These are phyloP conservation scores for Auricularia cornea DNA, from an alignment of 768 basidiomycete genomes.

Conservation along the genomic window DNA sequence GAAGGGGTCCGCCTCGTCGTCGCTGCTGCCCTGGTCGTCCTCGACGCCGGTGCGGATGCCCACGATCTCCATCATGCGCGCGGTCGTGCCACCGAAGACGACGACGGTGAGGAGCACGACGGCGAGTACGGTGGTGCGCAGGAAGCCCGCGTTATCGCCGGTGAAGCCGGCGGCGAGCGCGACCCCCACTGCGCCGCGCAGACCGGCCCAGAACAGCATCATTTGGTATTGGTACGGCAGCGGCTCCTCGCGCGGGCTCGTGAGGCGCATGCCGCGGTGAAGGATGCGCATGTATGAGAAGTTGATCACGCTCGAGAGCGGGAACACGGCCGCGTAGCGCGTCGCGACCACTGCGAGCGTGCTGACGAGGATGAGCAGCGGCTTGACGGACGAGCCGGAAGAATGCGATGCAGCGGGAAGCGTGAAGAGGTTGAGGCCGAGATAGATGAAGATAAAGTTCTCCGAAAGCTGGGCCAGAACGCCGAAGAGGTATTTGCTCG, in stretches of 20 bases:
- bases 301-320: constrained; percentile 91
- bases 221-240: constrained; percentile 97
- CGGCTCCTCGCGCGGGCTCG: constrained; percentile 67
- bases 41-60: constrained; percentile 94
- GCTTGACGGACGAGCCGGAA: constrained; percentile 83
- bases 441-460: constrained; percentile 99
- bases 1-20: constrained; percentile 28
- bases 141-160: constrained; percentile 84
- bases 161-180: constrained; percentile 94
- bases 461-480: constrained; percentile 91
- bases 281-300: constrained; percentile 37
- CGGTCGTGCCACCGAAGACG: constrained; percentile 94
- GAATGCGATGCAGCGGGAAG: constrained; percentile 67
- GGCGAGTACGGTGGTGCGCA: constrained; percentile 89
- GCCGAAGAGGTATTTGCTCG: constrained; percentile 92
- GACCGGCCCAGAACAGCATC: constrained; percentile 99
- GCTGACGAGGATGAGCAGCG: constrained; percentile 87
- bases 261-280: constrained; percentile 69
- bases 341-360: constrained; percentile 90
- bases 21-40: constrained; percentile 65
- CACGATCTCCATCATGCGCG: constrained; percentile 93
- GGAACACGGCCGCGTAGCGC: constrained; percentile 93
- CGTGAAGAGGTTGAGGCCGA: constrained; percentile 95
- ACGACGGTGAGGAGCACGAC: constrained; percentile 93
- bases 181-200: constrained; percentile 95